phyloP scores from a whole-genome alignment of 345 rosid genomes.

The Anacardium occidentale region DNA sequence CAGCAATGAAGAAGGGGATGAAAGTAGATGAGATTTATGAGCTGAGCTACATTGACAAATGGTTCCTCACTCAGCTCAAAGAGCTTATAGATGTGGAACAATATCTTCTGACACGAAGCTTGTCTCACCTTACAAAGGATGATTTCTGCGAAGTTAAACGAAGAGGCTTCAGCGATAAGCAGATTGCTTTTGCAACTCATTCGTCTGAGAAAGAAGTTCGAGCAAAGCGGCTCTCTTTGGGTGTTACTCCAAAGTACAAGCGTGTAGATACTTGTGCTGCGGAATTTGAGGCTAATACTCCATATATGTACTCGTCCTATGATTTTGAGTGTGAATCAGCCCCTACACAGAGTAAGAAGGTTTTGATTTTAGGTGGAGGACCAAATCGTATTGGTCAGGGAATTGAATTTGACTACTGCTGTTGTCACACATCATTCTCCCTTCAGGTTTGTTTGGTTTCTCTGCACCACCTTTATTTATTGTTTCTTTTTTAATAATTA shows the following conservation, averaged over 20 bases:
- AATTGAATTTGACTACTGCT: slow-evolving; percentile 97
- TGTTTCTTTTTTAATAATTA: background rate
- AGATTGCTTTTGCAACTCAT: slow-evolving; percentile 88
- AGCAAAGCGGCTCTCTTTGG: slow-evolving; percentile 53
- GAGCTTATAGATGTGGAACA: slow-evolving; percentile 92
- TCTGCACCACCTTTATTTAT: background rate
- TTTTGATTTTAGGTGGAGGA: slow-evolving; percentile 96
- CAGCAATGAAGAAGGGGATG: slow-evolving; percentile 97
- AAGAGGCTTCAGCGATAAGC: slow-evolving; percentile 92
- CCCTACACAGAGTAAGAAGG: slow-evolving; percentile 74
- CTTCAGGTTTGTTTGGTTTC: slow-evolving; percentile 67
- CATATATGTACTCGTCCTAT: slow-evolving; percentile 94
- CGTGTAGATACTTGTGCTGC: slow-evolving; percentile 99
- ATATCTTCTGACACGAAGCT: slow-evolving; percentile 55
- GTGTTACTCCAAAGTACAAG: slow-evolving; percentile 83
- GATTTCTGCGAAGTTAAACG: slow-evolving; percentile 77
- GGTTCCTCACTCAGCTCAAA: slow-evolving; percentile 90
- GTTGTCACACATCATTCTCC: slow-evolving; percentile 94
- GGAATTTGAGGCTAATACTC: slow-evolving; percentile 95
- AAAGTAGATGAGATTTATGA: slow-evolving; percentile 78
- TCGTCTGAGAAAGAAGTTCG: slow-evolving; percentile 86
- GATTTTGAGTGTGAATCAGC: slow-evolving; percentile 94
- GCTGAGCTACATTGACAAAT: slow-evolving; percentile 80
- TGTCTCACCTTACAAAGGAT: slow-evolving; percentile 72
- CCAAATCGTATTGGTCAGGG: slow-evolving; percentile 98